Evolutionary conservation across 257 asterid genomes (phyloP).

Genomic region (Coffea eugenioides): DNA sequence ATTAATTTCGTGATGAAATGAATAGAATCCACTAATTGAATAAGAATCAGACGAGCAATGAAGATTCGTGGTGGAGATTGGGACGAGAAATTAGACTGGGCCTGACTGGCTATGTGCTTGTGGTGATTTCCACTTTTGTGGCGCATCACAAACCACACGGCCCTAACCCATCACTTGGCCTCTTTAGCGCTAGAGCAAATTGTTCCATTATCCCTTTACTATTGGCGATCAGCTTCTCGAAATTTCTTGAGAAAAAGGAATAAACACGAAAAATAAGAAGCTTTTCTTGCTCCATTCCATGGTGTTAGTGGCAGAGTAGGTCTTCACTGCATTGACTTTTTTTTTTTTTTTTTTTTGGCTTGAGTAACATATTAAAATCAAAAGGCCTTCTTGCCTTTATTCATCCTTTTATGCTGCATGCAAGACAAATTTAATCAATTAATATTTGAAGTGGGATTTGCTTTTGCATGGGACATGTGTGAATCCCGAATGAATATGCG

Average conservation of each 20-base stretch:
- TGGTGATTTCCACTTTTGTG: slow-evolving; percentile 22
- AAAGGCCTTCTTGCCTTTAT: slow-evolving; percentile 3
- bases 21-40: neutral
- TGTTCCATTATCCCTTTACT: neutral
- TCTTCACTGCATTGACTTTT: slow-evolving; percentile 33
- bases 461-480: neutral
- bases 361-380: neutral
- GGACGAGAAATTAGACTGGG: neutral
- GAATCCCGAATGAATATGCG: neutral
- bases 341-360: neutral
- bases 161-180: slow-evolving; percentile 8
- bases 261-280: neutral
- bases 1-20: too few relatives aligned
- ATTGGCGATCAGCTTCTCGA: neutral
- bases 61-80: neutral
- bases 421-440: slow-evolving; percentile 4
- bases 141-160: slow-evolving; percentile 28
- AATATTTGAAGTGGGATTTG: slow-evolving; percentile 33
- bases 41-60: neutral
- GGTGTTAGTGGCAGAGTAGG: slow-evolving; percentile 5
- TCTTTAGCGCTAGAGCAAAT: neutral
- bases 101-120: neutral
- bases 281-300: neutral
- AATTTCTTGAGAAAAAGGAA: slow-evolving; percentile 9
- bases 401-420: neutral